A percentile compares a stretch with the other conserved stretches of the same genome.
phyloP scores from a whole-genome alignment of 129 eudicot genomes.

The Centrapalus pauciflorus region DNA sequence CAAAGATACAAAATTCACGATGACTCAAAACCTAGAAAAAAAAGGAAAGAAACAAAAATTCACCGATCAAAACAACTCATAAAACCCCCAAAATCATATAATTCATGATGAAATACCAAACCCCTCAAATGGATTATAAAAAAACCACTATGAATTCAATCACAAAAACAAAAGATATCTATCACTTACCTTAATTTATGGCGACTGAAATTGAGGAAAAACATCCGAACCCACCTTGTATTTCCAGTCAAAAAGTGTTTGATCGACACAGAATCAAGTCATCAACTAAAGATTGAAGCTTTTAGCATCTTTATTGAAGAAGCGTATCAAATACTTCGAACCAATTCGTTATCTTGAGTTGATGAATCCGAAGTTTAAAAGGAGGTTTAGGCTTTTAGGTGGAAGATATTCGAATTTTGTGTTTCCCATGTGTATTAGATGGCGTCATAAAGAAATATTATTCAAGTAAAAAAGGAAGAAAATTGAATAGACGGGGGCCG shows the following conservation, averaged over 20 bases:
- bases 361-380: slow-evolving; percentile 3
- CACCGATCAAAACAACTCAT: background rate
- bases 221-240: slow-evolving; percentile 2
- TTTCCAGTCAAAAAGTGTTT: slow-evolving; percentile 17
- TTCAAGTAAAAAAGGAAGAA: background rate
- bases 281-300: slow-evolving; percentile 18
- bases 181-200: slow-evolving; percentile 25
- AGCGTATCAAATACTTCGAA: background rate
- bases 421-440: slow-evolving; percentile 26
- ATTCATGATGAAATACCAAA: slow-evolving; percentile 9
- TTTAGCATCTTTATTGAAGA: slow-evolving; percentile 1
- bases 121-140: background rate
- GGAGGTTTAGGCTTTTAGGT: background rate
- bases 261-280: slow-evolving; percentile 22
- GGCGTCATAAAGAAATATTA: slow-evolving; percentile 27
- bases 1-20: background rate
- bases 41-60: no score
- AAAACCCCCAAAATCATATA: slow-evolving; percentile 6
- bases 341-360: background rate
- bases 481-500: slow-evolving; percentile 2
- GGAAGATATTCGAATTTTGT: slow-evolving; percentile 7
- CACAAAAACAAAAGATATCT: background rate
- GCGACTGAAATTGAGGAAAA: slow-evolving; percentile 18
- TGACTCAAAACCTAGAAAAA: slow-evolving; percentile 8
- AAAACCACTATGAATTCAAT: background rate